Evolutionary conservation across 2,329 filamentous ascomycete species (phyloP), one percentile per base, ranked within the genome.

Genomic region (Talaromyces islandicus): DNA sequence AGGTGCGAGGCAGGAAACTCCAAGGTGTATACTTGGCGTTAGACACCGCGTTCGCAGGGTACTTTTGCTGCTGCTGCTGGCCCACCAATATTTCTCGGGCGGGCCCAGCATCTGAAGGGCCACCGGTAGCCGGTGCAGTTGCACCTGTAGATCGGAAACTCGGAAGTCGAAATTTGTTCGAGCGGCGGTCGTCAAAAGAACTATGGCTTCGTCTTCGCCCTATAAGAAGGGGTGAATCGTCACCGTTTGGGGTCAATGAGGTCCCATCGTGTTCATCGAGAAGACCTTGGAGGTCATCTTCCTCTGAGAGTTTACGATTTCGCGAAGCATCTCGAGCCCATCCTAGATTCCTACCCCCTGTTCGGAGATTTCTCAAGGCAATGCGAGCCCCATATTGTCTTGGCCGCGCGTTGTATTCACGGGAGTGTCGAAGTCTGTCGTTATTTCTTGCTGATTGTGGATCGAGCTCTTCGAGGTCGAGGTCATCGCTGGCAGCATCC

Each of bases 11-110:
- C 14, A 99, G 83, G 75, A 99, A 99, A 57, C 90, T 96, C 80
- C 92, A 88, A 1, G 92, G 87, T 30, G 93, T 97, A 75, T 99
- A 99, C 81, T 97, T 99, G 59, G 94, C 93, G 73, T 99, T 97
- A 38, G 93, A 97, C 54, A 99, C 85, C 60, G 91, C 84, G 74
- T 99, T 99, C 9, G 90, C 86, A 10, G 94, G 93, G 73, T 93
- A 97, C 66, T 88, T 87, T 55, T 87, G 81, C 29, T 85, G 74
- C 70, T 96, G 92, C 30, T 78, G 71, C 54, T 88, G 86, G 60
- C 91, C 93, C 57, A 96, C 90, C 2, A 86, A 80, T 30, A 97
- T 84, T 56, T 85, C 84, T 59, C 93, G 85, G 29, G 91, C 89
- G 1, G 90, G 82, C 7, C 73, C 70, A 32, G 63, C 62, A 35